Evolutionary conservation across 23 red algal genomes (phyloP).

Genomic region (Agarophyton chilense): DNA sequence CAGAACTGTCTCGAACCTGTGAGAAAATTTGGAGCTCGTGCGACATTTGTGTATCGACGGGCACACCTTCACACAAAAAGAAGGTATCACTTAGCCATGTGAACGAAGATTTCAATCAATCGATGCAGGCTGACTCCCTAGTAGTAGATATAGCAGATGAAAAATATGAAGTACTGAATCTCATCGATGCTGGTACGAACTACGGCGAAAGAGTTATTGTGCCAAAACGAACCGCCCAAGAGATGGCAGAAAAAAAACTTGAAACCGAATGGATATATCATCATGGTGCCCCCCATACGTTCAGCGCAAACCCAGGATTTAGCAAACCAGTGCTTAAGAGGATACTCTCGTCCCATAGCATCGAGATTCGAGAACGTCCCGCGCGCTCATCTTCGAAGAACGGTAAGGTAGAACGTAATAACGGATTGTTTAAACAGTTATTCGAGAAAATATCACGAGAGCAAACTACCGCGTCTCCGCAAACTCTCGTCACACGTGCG

Average conservation of each 20-base stretch:
- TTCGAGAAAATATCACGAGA: constrained; percentile 18
- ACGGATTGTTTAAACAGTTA: not conserved
- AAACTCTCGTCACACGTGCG: not conserved
- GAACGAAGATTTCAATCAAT: constrained; percentile 34
- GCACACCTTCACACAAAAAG: not conserved
- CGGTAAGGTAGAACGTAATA: constrained; percentile 37
- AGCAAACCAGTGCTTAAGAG: not conserved
- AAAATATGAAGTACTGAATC: constrained; percentile 48
- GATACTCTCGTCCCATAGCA: not conserved
- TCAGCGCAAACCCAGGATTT: constrained; percentile 52
- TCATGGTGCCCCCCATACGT: constrained; percentile 5
- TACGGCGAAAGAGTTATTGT: constrained; percentile 47
- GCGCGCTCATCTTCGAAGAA: constrained; percentile 17
- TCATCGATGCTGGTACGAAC: constrained; percentile 31
- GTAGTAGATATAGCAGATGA: constrained; percentile 17
- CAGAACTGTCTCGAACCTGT: not conserved
- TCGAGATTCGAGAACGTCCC: not conserved
- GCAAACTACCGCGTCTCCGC: not conserved
- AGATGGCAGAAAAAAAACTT: constrained; percentile 1
- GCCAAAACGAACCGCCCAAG: not conserved
- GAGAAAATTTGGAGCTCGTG: not conserved
- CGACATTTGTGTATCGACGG: not conserved
- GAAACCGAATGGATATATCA: constrained; percentile 54
- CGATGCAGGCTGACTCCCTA: not conserved
- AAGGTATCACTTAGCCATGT: constrained; percentile 47